Percentiles rank a stretch among this genome's conserved stretches.
Evolutionary conservation across 179 eudicot genomes (phyloP).

Genomic region (Monotropa hypopitys): DNA sequence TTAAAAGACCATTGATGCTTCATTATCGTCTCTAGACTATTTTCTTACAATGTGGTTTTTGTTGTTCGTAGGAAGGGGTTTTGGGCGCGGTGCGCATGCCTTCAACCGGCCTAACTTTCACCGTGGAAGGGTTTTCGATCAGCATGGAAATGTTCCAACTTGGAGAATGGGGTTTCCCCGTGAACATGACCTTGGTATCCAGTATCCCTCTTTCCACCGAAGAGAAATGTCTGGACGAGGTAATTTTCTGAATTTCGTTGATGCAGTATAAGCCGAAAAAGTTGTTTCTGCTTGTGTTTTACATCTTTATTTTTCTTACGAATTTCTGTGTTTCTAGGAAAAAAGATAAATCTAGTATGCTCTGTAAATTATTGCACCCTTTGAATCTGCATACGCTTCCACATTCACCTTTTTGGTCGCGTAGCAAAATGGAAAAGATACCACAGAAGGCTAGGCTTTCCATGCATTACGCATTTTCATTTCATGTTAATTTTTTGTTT

Average conservation of each 20-base stretch:
- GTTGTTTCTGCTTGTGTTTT: neutral
- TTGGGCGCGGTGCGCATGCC: constrained; percentile 35
- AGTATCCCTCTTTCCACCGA: constrained; percentile 35
- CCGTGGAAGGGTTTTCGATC: constrained; percentile 37
- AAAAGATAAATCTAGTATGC: neutral
- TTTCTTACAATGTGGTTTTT: constrained; percentile 4
- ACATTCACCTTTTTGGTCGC: neutral
- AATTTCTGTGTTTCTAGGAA: neutral
- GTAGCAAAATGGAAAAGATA: neutral
- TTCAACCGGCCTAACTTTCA: constrained; percentile 35
- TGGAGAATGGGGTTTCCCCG: constrained; percentile 25
- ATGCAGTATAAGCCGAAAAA: neutral
- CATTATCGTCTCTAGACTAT: neutral
- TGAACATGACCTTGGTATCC: constrained; percentile 35
- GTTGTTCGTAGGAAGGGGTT: constrained; percentile 42
- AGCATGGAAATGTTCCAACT: constrained; percentile 42
- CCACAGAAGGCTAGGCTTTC: neutral
- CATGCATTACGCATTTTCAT: neutral
- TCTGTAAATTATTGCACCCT: neutral
- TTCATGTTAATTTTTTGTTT: neutral
- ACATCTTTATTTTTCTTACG: neutral
- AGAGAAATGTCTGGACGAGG: constrained; percentile 38
- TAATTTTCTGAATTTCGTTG: constrained; percentile 6
- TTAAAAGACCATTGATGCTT: neutral
- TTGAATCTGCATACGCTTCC: neutral